These are phyloP conservation scores for Mucor piriformis DNA, from an alignment of 371 early-diverging fungal genomes.

Conservation along the genomic window DNA sequence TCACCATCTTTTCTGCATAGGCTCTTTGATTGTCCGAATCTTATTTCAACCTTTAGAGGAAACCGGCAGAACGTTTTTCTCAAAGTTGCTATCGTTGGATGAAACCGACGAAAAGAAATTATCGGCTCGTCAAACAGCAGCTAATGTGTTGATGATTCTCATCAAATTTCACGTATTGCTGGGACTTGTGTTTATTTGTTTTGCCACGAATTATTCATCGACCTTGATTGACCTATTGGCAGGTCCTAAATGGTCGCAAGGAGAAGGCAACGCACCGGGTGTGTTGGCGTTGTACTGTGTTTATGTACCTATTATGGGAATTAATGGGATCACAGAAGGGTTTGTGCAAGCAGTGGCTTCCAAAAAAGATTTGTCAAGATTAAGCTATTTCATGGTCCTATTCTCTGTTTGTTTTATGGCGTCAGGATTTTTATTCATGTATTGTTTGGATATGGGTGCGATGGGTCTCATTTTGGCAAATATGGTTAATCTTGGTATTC, in stretches of 20 bases:
- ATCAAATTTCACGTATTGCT: constrained; percentile 79
- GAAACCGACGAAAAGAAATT: constrained; percentile 9
- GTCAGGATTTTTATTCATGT: constrained; percentile 63
- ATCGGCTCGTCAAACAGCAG: constrained; percentile 34
- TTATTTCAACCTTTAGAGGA: constrained; percentile 95
- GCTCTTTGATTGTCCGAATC: constrained; percentile 88
- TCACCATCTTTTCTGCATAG: constrained; percentile 50
- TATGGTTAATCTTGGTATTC: constrained; percentile 78
- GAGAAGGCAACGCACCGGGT: constrained; percentile 49
- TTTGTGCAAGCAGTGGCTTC: constrained; percentile 89
- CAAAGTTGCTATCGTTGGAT: constrained; percentile 47
- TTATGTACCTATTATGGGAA: constrained; percentile 92
- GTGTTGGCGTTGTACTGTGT: constrained; percentile 79
- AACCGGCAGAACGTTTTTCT: constrained; percentile 82
- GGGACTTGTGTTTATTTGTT: constrained; percentile 78
- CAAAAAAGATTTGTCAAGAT: constrained; percentile 55
- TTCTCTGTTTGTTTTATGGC: constrained; percentile 77
- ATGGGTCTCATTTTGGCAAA: constrained; percentile 87
- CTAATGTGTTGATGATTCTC: constrained; percentile 62
- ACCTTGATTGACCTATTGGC: constrained; percentile 74
- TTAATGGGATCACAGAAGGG: constrained; percentile 95
- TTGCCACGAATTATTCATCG: constrained; percentile 84
- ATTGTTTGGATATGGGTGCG: constrained; percentile 64
- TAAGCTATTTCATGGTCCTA: constrained; percentile 75
- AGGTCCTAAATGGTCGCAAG: constrained; percentile 63